Conservation (phyloP, 2,329 filamentous ascomycete species). For the Scleromitrula shiraiana region DNA sequence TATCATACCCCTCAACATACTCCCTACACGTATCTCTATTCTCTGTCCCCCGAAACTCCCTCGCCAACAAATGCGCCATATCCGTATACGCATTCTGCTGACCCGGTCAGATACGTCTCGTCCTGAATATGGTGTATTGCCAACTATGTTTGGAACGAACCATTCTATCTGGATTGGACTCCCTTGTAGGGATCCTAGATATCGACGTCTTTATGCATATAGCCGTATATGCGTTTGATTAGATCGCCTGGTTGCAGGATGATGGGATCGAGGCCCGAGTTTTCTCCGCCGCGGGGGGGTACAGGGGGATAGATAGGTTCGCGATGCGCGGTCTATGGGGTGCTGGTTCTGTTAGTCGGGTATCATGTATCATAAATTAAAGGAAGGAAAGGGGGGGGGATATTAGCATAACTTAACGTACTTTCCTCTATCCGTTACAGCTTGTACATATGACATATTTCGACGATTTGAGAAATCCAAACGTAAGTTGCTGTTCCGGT, state of each 20-base stretch:
- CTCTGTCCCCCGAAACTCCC: constrained; percentile 1
- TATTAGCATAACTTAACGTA: constrained; percentile 30
- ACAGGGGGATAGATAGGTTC: constrained; percentile 2
- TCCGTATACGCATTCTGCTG: constrained; percentile 8
- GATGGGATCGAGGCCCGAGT: constrained; percentile 21
- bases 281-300: constrained; percentile 25
- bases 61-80: background rate
- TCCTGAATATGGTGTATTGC: constrained; percentile 4
- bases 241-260: constrained; percentile 19
- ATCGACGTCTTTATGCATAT: constrained; percentile 33
- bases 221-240: constrained; percentile 13
- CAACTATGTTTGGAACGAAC: constrained; percentile 29
- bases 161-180: constrained; percentile 36
- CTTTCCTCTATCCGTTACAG: constrained; percentile 50
- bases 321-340: constrained; percentile 31
- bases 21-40: constrained; percentile 4
- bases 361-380: constrained; percentile 12
- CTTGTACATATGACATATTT: constrained; percentile 48
- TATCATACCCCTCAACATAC: constrained; percentile 1
- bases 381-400: background rate
- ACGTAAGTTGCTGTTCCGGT: constrained; percentile 33
- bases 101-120: constrained; percentile 3
- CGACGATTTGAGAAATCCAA: constrained; percentile 41
- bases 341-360: constrained; percentile 20
- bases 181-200: constrained; percentile 31